These are phyloP conservation scores for Lecanosticta acicola DNA, from an alignment of 2,329 filamentous ascomycete species.

Conservation along the genomic window DNA sequence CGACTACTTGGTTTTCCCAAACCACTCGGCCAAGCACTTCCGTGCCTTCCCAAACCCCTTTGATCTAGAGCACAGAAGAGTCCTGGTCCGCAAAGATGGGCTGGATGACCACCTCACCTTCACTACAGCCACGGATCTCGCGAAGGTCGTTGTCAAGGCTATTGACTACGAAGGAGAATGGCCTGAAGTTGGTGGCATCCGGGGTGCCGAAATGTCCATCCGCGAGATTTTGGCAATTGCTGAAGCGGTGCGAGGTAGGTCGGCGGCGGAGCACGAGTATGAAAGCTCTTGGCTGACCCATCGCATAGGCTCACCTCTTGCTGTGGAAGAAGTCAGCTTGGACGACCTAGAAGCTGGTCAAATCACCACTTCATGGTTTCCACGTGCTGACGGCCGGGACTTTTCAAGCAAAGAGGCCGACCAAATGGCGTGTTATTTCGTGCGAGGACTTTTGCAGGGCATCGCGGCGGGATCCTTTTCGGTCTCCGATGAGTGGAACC, in stretches of 20 bases:
- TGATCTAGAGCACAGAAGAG: slow-evolving; percentile 39
- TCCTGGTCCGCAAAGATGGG: slow-evolving; percentile 39
- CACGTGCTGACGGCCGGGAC: no score
- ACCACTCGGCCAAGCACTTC: slow-evolving; percentile 44
- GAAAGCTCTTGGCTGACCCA: no score
- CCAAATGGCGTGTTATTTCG: no score
- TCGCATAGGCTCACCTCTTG: no score
- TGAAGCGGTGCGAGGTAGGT: slow-evolving; percentile 13
- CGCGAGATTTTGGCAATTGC: slow-evolving; percentile 27
- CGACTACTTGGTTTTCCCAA: slow-evolving; percentile 50
- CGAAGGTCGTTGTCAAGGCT: slow-evolving; percentile 37
- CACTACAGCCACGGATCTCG: slow-evolving; percentile 43
- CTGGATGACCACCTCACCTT: slow-evolving; percentile 43
- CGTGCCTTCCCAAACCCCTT: slow-evolving; percentile 36
- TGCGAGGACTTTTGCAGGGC: no score
- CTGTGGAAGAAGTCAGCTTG: no score
- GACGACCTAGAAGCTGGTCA: no score
- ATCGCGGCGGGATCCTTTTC: no score
- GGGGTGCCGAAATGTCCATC: slow-evolving; percentile 35
- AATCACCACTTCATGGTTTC: no score
- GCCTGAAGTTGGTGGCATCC: slow-evolving; percentile 41
- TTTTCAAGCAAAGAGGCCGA: no score
- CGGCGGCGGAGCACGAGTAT: no score
- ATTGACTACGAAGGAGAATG: slow-evolving; percentile 43
- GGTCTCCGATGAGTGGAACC: no score